Evolutionary conservation across 352 stramenopile species (phyloP), one percentile per base, ranked within the genome.

Genomic region (Phytophthora fragariae): DNA sequence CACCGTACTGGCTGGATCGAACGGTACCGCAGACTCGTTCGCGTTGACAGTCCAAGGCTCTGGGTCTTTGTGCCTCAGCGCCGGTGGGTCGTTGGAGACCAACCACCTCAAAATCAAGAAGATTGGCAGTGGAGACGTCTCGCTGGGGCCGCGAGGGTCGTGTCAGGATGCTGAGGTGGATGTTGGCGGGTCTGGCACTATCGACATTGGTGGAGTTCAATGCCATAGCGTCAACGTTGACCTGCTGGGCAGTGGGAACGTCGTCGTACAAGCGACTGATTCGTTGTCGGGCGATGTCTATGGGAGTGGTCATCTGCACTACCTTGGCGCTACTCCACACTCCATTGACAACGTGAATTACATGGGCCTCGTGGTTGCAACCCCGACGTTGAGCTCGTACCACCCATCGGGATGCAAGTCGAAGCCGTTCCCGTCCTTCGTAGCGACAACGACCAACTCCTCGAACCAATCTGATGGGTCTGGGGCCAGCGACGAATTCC

Each of bases 261-360:
- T 76, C 15, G 41, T 80, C 27, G 72, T 82, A 2, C 75, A 82
- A 55, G 72, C 72, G 0, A 77, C 60, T 21, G 33, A 60, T 9
- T 65, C 57, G 12, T 64, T 82, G 15, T 65, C 60, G 1, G 72
- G 75, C 3, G 61, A 74, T 47, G 54, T 74, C 46, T 77, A 77
- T n/a, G 70, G 70, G 2, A 70, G 54, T 10, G 70, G 65, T 15
- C 59, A 61, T 33, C 57, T 77, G 47, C 52, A 57, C 27, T 76
- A 71, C 59, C 67, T 55, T 21, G 70, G 59, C 10, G 29, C 47
- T 1, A 47, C 59, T 11, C 70, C 70, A 19, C 56, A 59, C 14
- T 77, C 70, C 19, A 68, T 77, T 21, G 49, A 70, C 31, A 77
- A 71, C 31, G 44, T 63, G 15, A 77, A 74, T 27, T 71, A 68